Evolutionary conservation across 106 monocot genomes (phyloP).

Genomic region (Dioscorea alata): DNA sequence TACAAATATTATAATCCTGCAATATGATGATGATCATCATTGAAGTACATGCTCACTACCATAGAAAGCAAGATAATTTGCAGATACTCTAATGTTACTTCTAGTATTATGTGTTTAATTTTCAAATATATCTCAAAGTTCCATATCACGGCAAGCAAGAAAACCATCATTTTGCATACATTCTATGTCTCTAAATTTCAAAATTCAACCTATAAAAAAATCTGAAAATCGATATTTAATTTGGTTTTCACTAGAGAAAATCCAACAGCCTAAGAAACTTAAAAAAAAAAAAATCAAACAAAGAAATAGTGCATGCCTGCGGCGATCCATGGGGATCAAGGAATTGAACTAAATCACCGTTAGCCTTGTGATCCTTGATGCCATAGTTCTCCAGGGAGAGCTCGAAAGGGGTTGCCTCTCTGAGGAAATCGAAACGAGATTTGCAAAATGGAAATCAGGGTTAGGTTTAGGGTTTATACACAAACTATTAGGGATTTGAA

Average conservation of each 20-base stretch:
- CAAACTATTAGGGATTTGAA: too few species aligned
- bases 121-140: neutral
- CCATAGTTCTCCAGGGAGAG: conserved; percentile 46
- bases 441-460: too few species aligned
- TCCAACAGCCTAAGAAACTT: neutral
- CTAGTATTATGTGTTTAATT: too few species aligned
- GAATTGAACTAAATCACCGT: conserved; percentile 33
- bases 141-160: neutral
- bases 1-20: too few species aligned
- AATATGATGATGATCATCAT: too few species aligned
- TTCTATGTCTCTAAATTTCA: neutral
- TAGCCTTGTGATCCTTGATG: conserved; percentile 14
- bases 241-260: neutral
- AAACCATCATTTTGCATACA: neutral
- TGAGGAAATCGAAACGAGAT: conserved; percentile 1
- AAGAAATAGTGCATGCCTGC: conserved; percentile 15
- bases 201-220: neutral
- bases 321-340: conserved; percentile 29
- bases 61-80: too few species aligned
- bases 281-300: neutral
- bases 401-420: conserved; percentile 22
- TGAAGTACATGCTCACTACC: too few species aligned
- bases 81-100: too few species aligned
- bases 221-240: neutral
- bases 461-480: too few species aligned